Base-by-base conservation (phyloP, 2,329 filamentous ascomycete species). In the Venturia pyrina region DNA sequence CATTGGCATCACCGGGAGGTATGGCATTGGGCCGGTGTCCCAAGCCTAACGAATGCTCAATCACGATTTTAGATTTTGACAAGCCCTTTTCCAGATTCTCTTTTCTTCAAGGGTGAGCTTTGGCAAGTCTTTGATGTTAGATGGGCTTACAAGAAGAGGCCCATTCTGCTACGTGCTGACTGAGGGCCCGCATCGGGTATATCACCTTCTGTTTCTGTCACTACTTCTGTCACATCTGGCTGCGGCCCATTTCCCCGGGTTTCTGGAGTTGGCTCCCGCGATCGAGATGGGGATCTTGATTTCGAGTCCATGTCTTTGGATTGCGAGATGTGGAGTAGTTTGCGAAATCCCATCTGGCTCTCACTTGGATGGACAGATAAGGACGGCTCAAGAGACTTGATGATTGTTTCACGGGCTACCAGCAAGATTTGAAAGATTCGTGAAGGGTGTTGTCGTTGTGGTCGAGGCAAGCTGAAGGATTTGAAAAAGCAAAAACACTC, bases 41-140 rank as follows among this genome's bases (percentile, higher is more conserved):
- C 4, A 82, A 75, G 0, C 80, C 80, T 11, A 80, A 71, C 19
- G 76, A 72, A 53, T 80, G 76, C 67, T 81, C 73, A n/a, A 82
- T 69, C 62, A 72, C 73, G 48, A 77, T 67, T 67, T 78, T 78
- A 48, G 75, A 73, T 66, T 80, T 80, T 21, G 53, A 28, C 21
- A 37, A 28, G 8, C 63, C 63, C 44, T 65, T 65, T 32, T 48
- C 48, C 5, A 66, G 40, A 13, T 43, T 46, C 57, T 66, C 41
- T 62, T 66, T 66, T 40, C 64, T 66, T 32, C 21, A 17, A 65
- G n/a, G 19, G 46, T 50, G 24, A 43, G 32, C 24, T 6, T 15
- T 15, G 3, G 5, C 15, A 11, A 40, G 40, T 19, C 5, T 37
- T 50, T 46, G 21, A 24, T 17, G 11, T 15, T 19, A 21, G 3